Evolutionary conservation across 306 rosid species (phyloP), one percentile per base, ranked within the genome.

Genomic region (Rosa multiflora): DNA sequence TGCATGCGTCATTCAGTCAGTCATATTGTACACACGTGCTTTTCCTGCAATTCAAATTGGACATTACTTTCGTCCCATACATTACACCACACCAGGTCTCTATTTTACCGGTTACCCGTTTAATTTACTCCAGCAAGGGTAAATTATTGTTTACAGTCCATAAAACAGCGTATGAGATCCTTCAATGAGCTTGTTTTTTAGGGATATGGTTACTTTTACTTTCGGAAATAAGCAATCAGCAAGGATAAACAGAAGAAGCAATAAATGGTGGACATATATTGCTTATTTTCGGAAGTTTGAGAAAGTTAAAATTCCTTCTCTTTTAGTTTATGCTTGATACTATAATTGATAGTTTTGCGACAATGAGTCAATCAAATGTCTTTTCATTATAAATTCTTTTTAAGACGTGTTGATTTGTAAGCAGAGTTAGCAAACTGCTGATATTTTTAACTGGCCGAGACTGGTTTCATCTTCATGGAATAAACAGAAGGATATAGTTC

Each of bases 281-380:
- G 17, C n/a, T 29, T 23, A 13, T 13, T 11, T 62, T 62, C n/a
- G n/a, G 43, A 13, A 63, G 20, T 63, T 63, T 63, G 71, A 66
- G 71, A 66, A 15, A 66, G 71, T 15, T 0, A 15, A 66, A 15
- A 37, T 66, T 66, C 13, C 21, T 66, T 37, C 8, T 66, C 12
- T 0, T 37, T 8, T 66, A 6, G 26, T 8, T 15, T 37, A 66
- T 66, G 46, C 23, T 39, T 14, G 69, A 32, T 63, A 5, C 69
- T 17, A 2, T 37, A 37, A 66, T 64, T 35, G 44, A 64, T 64
- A 32, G 44, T 64, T 32, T 0, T 7, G 47, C 10, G 71, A 66
- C 48, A 63, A 63, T 4, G 8, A n/a, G 55, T 74, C 69, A 13
- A 74, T 74, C 78, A 74, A 59, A 15, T 40, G 78, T 58, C 78